Evolutionary conservation across 805 yeast genomes (phyloP), one percentile per base, ranked within the genome.

Genomic region (Candida khao-thaluensis): DNA sequence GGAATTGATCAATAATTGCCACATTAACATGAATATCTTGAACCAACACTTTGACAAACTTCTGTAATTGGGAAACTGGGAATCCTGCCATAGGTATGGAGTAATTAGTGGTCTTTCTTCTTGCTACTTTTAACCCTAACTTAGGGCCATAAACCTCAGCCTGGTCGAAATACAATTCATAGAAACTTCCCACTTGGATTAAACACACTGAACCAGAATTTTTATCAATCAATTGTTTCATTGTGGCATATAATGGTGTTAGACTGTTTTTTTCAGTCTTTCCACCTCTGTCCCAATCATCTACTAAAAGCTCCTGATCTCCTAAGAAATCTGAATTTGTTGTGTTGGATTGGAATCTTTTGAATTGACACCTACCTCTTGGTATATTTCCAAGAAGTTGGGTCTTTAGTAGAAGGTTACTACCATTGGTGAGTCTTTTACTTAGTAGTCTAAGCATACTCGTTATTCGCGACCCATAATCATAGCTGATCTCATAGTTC

Each of bases 71-170:
- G 29, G 64, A 61, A 4, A 76, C 68, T 0, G 99, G 99, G 51
- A 93, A 93, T 0, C 99, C 99, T 0, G 97, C 87, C 85, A 93
- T 88, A 0, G 95, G 78, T 0, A 84, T 72, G 3, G 43, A 35
- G 40, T 51, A 51, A 20, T 67, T 67, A 15, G 57, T 59, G 27
- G 77, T 71, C 38, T 65, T 65, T 50, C 76, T 73, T 25, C 66
- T 66, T 0, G 95, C 84, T 2, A 89, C 71, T 33, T 85, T 81
- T 20, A 91, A 59, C 20, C 89, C 89, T 38, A 93, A 60, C 38
- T 76, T 59, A 2, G 85, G 81, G 0, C 87, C 95, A 54, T 73
- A 80, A 30, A 70, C 71, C 7, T 79, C 77, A 1, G 98, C 98
- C 44, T 89, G 95, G 38, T 90, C 90, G 53, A 85, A 88, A 55